Evolutionary conservation across 2,329 filamentous ascomycete species (phyloP).

Genomic region (Penicillium aurantiogriseum): DNA sequence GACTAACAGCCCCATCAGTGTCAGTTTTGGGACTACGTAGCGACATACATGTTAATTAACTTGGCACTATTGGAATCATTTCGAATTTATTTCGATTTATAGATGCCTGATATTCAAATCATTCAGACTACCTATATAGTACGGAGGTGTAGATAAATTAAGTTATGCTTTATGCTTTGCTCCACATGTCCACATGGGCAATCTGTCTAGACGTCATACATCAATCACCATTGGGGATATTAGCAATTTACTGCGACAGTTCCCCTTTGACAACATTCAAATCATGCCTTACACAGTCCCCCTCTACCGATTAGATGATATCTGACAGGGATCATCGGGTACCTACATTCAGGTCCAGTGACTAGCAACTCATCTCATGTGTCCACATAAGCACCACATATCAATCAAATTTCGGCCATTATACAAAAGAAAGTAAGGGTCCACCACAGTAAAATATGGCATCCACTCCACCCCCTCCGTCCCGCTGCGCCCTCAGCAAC

Average conservation of each 20-base stretch:
- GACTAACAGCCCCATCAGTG: not conserved
- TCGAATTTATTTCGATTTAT: not conserved
- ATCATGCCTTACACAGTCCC: not conserved
- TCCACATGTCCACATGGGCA: not conserved
- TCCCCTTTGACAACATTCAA: too few species aligned
- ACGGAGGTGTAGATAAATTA: not conserved
- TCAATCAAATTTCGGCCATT: not conserved
- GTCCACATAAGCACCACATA: not conserved
- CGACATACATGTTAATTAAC: not conserved
- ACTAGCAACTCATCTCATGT: not conserved
- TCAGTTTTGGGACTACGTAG: conserved; percentile 1
- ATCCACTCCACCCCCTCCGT: not conserved
- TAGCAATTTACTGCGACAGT: not conserved
- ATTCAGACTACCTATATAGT: not conserved
- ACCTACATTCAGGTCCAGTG: not conserved
- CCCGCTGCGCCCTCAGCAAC: conserved; percentile 7
- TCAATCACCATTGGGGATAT: not conserved
- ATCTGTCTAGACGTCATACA: not conserved
- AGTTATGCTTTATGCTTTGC: not conserved
- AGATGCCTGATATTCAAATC: not conserved
- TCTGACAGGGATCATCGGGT: not conserved
- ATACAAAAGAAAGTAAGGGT: too few species aligned
- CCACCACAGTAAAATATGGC: not conserved
- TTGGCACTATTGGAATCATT: not conserved
- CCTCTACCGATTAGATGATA: not conserved